Percentiles rank a stretch among this genome's conserved stretches.
Conservation (phyloP, 192 early-diverging fungal genomes). For the Geosiphon pyriformis region DNA sequence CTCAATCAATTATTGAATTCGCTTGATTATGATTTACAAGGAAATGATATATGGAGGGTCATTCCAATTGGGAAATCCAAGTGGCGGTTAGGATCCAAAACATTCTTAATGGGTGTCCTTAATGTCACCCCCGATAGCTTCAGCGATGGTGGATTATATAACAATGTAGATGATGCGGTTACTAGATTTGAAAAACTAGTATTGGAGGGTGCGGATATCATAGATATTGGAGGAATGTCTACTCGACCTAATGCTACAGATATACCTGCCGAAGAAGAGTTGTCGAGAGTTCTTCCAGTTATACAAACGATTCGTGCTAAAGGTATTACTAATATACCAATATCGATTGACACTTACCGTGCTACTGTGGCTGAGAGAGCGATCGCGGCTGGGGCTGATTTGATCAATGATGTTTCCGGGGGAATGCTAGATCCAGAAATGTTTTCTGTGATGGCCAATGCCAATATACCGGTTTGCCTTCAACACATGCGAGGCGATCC, state of each 20-base stretch:
- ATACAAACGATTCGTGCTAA: conserved; percentile 65
- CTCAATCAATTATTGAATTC: conserved; percentile 51
- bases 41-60: conserved; percentile 47
- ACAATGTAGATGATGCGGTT: conserved; percentile 57
- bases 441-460: conserved; percentile 70
- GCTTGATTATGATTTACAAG: conserved; percentile 30
- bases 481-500: conserved; percentile 99
- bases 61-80: conserved; percentile 41
- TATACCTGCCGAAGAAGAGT: conserved; percentile 63
- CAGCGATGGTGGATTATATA: conserved; percentile 82
- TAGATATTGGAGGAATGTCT: conserved; percentile 95
- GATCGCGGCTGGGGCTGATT: conserved; percentile 83
- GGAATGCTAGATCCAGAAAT: conserved; percentile 75
- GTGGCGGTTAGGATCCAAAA: conserved; percentile 62
- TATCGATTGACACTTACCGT: conserved; percentile 92
- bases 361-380: conserved; percentile 80
- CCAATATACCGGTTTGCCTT: conserved; percentile 78
- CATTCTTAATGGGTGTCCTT: conserved; percentile 92
- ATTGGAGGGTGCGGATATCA: conserved; percentile 76
- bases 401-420: conserved; percentile 96
- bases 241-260: conserved; percentile 84
- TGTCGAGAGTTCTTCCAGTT: conserved; percentile 80
- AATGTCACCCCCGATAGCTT: conserved; percentile 98
- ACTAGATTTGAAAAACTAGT: conserved; percentile 62
- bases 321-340: conserved; percentile 56